phyloP scores from a whole-genome alignment of 495 filamentous ascomycete genomes.

The Tuber brumale region DNA sequence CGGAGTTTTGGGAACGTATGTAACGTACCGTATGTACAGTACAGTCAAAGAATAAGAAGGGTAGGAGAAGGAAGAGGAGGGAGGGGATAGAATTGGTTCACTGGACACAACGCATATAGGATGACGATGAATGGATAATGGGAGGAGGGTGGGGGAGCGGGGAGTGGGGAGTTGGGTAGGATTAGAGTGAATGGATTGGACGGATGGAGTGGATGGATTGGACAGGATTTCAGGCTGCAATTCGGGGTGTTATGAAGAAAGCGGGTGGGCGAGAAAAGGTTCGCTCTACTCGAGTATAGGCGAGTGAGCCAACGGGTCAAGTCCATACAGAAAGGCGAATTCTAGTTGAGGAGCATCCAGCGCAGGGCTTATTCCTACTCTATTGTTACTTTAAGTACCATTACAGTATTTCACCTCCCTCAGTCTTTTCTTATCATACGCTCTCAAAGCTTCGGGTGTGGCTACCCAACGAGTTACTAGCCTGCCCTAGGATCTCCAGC shows the following conservation, averaged over 20 bases:
- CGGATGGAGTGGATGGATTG: slow-evolving; percentile 13
- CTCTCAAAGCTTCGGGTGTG: neutral
- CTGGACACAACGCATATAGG: slow-evolving; percentile 1
- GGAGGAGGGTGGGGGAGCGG: slow-evolving; percentile 20
- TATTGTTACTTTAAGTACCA: slow-evolving; percentile 21
- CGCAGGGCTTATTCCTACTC: slow-evolving; percentile 8
- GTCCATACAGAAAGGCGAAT: neutral
- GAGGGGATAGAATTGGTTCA: slow-evolving; percentile 8
- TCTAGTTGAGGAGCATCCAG: neutral
- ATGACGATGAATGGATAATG: slow-evolving; percentile 22
- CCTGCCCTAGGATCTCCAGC: neutral
- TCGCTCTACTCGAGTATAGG: neutral
- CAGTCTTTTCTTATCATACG: neutral
- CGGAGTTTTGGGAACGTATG: slow-evolving; percentile 35
- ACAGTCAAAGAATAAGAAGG: slow-evolving; percentile 18
- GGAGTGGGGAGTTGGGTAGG: slow-evolving; percentile 15
- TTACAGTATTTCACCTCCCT: neutral
- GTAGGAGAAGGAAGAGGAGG: neutral
- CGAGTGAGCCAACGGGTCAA: neutral
- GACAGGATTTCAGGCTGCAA: slow-evolving; percentile 30
- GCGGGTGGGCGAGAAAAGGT: neutral
- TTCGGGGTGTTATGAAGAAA: neutral
- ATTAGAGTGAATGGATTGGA: neutral
- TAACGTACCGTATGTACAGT: slow-evolving; percentile 29
- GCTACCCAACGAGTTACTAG: slow-evolving; percentile 5